Conservation (phyloP, 306 rosid species). For the Astragalus membranaceus region DNA sequence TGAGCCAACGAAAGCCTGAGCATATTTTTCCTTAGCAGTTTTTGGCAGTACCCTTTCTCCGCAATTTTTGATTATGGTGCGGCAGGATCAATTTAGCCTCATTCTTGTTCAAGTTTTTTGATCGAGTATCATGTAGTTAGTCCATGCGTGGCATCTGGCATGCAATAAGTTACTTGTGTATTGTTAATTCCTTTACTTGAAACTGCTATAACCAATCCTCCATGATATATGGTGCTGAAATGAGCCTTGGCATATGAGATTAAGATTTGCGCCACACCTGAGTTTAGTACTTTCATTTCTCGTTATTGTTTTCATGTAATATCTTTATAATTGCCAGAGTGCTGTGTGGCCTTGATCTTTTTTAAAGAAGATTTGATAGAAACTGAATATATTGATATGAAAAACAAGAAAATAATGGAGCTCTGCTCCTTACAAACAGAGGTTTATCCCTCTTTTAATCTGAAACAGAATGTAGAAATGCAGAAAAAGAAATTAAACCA, state of each 20-base stretch:
- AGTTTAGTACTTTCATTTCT: background rate
- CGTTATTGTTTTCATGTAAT: background rate
- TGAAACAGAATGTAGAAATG: background rate
- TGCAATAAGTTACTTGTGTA: slow-evolving; percentile 3
- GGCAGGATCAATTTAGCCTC: background rate
- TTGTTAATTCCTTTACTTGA: background rate
- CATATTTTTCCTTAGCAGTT: background rate
- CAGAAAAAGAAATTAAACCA: background rate
- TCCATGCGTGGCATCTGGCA: background rate
- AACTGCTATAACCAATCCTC: background rate
- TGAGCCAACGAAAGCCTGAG: background rate
- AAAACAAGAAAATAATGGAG: too few relatives aligned
- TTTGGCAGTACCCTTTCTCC: background rate
- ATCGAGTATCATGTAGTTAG: background rate
- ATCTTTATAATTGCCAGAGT: background rate
- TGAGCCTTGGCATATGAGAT: slow-evolving; percentile 7
- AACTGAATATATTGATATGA: too few relatives aligned
- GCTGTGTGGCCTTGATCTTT: background rate
- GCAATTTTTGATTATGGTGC: background rate
- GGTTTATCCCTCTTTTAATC: background rate
- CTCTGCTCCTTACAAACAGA: too few relatives aligned
- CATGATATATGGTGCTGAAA: background rate
- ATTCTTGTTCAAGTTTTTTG: background rate
- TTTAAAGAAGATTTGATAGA: background rate
- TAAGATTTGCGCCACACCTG: background rate